A percentile compares a stretch with the other conserved stretches of the same genome.
phyloP scores from a whole-genome alignment of 805 yeast genomes.

The Barnettozyma salicaria region DNA sequence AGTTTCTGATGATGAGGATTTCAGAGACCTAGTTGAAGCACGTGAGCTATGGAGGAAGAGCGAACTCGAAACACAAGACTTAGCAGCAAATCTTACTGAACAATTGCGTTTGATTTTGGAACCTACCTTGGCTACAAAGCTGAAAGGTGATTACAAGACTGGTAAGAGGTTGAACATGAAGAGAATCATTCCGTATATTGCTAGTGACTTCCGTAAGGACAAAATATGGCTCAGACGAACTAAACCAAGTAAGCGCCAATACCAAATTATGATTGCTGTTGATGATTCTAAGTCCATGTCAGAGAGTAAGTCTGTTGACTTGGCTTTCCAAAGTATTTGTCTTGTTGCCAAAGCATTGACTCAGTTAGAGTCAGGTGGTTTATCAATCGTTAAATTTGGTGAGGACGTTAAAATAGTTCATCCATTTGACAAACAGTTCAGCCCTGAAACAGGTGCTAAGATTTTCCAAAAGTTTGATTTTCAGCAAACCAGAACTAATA shows the following conservation, averaged over 20 bases:
- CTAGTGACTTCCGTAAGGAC: conserved; percentile 94
- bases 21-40: conserved; percentile 59
- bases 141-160: conserved; percentile 92
- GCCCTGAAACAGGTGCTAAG: conserved; percentile 73
- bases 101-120: conserved; percentile 88
- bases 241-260: conserved; percentile 94
- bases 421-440: conserved; percentile 82
- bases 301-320: conserved; percentile 81
- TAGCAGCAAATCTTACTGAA: conserved; percentile 84
- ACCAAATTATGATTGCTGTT: conserved; percentile 94
- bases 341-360: conserved; percentile 90
- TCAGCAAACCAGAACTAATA: conserved; percentile 82
- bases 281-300: conserved; percentile 98
- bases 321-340: conserved; percentile 93
- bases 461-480: conserved; percentile 87
- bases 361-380: conserved; percentile 89
- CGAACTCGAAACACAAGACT: conserved; percentile 79
- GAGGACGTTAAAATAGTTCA: conserved; percentile 78
- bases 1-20: conserved; percentile 25
- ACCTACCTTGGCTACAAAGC: conserved; percentile 93
- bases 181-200: conserved; percentile 94
- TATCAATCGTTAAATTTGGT: conserved; percentile 88
- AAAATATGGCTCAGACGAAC: conserved; percentile 98
- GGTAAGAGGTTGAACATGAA: conserved; percentile 97
- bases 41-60: conserved; percentile 76